Evolutionary conservation across 495 filamentous ascomycete genomes (phyloP), one percentile per base, ranked within the genome.

Genomic region (Aspergillus panamensis): DNA sequence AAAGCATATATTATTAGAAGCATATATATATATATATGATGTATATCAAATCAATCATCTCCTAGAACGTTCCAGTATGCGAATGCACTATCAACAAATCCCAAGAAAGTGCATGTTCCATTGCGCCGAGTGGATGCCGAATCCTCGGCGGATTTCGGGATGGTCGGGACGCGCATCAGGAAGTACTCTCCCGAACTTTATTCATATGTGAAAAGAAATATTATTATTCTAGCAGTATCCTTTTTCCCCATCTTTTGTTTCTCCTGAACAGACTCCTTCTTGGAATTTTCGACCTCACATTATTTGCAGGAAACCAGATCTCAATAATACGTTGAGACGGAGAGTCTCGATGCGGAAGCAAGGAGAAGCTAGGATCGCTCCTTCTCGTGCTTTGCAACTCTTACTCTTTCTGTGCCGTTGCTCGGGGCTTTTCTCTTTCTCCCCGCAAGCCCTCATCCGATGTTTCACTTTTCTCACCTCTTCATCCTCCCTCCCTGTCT

Each of bases 121-220:
- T 48, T 58, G 4, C 35, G 8, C 55, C 55, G 55, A 58, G 55
- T 51, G 47, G 47, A 51, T 51, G 55, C 55, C 56, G 58, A 55
- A 35, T 37, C 45, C 51, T 69, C 70, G 70, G 68, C 60, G n/a
- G 58, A 68, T 66, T 58, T 62, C 68, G 69, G 69, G 64, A 59
- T 37, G 48, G 31, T 49, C 47, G 21, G 47, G 47, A 49, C 47
- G 6, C 31, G 52, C 12, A 16, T 48, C 64, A 62, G 66, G 60
- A 61, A 64, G 60, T 61, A 58, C 19, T 45, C 20, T 45, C 42
- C 42, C 42, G 42, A 45, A 45, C 20, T 19, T 45, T n/a, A 45
- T 45, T 13, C n/a, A 9, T 0, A 21, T 20, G 4, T 3, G 42
- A 7, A 25, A 25, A 21, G 42, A 19, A 45, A 20, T 45, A 17